phyloP scores from a whole-genome alignment of 1,139 yeast species.

The Saccharomyces pastorianus region DNA sequence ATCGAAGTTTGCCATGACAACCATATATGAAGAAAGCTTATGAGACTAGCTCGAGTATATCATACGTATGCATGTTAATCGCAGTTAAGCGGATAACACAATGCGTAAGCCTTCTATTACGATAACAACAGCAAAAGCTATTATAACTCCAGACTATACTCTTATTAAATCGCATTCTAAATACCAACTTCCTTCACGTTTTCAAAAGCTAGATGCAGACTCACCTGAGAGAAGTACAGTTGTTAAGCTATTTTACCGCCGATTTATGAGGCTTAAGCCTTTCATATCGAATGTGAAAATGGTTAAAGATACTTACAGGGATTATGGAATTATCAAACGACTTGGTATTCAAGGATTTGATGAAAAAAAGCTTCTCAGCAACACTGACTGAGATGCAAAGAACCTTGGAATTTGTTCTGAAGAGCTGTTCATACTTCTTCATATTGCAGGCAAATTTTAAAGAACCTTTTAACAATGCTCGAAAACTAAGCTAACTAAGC shows the following conservation, averaged over 20 bases:
- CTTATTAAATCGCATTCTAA: constrained; percentile 13
- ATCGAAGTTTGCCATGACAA: background rate
- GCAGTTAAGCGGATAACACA: background rate
- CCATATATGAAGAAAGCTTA: background rate
- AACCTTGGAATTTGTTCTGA: constrained; percentile 20
- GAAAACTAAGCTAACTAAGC: too few relatives aligned
- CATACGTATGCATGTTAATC: background rate
- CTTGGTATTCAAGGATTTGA: constrained; percentile 3
- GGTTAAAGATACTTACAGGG: constrained; percentile 22
- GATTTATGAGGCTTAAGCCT: constrained; percentile 23
- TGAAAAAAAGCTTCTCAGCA: constrained; percentile 5
- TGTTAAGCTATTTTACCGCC: constrained; percentile 15
- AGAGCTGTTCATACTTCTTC: constrained; percentile 14
- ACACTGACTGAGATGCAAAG: constrained; percentile 9
- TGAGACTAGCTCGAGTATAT: background rate
- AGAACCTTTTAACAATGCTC: constrained; percentile 25
- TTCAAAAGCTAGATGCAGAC: background rate
- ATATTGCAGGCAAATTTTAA: constrained; percentile 20
- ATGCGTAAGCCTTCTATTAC: constrained; percentile 3
- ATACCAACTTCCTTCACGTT: constrained; percentile 7
- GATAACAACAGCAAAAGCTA: constrained; percentile 18
- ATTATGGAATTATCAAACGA: constrained; percentile 23
- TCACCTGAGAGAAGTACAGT: constrained; percentile 6
- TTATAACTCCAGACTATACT: constrained; percentile 14
- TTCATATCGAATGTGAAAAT: constrained; percentile 22